phyloP scores from a whole-genome alignment of 225 moss, liverwort and hornwort genomes.

The Thuidium tamariscinum region DNA sequence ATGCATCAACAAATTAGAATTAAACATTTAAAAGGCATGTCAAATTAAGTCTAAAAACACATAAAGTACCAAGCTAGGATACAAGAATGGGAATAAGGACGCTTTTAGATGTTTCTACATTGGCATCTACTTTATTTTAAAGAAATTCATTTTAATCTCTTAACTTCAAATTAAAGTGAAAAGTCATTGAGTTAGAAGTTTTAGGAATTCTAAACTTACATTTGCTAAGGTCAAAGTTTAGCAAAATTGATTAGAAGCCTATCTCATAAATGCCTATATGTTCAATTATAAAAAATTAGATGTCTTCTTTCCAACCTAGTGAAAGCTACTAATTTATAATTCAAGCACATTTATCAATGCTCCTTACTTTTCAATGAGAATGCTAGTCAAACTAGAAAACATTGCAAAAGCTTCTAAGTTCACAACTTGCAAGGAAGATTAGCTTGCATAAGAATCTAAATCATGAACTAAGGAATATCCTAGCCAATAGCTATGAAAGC shows the following conservation, averaged over 20 bases:
- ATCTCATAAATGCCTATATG: too few species aligned
- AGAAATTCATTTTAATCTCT: neutral
- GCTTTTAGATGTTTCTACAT: too few species aligned
- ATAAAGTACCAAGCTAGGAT: too few species aligned
- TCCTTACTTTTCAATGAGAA: neutral
- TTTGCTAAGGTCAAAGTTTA: neutral
- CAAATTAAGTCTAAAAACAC: too few species aligned
- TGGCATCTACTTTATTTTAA: rapidly evolving
- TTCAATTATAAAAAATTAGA: neutral
- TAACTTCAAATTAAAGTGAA: too few species aligned
- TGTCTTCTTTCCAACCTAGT: rapidly evolving
- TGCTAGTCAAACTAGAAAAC: neutral
- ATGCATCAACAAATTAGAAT: too few species aligned
- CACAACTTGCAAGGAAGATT: too few species aligned
- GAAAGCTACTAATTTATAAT: neutral
- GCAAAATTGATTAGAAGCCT: rapidly evolving
- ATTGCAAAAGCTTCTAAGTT: neutral
- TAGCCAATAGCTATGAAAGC: neutral
- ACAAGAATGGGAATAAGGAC: too few species aligned
- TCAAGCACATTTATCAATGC: neutral
- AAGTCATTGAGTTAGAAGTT: neutral
- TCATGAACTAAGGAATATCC: neutral
- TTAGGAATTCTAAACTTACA: neutral
- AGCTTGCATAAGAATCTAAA: neutral
- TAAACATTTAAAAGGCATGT: too few species aligned